These are phyloP conservation scores for Aureobasidium sp. DNA, from an alignment of 2,329 filamentous ascomycete genomes.

Conservation along the genomic window DNA sequence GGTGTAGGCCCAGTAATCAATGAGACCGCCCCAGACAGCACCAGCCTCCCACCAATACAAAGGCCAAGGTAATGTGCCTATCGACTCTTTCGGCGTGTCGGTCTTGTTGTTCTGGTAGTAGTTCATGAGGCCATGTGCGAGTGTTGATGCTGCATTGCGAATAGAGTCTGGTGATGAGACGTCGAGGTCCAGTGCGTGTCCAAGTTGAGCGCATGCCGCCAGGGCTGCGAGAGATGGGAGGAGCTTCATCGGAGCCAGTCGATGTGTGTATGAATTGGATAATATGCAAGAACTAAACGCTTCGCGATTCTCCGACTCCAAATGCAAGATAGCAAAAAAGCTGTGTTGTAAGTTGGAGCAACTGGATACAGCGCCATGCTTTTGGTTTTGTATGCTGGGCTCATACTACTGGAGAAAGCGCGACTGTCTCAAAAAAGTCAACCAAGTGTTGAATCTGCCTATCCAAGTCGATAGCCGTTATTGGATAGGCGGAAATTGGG, in stretches of 20 bases:
- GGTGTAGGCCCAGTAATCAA: slow-evolving; percentile 40
- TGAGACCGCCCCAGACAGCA: slow-evolving; percentile 21
- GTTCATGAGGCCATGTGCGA: slow-evolving; percentile 26
- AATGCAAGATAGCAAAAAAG: background rate
- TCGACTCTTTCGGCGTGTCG: slow-evolving; percentile 19
- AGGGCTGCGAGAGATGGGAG: slow-evolving; percentile 2
- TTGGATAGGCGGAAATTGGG: slow-evolving; percentile 5
- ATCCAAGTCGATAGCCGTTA: slow-evolving; percentile 1
- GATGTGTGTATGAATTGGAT: background rate
- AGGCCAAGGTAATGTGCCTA: slow-evolving; percentile 35
- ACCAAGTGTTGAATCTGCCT: background rate
- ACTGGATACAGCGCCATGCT: background rate
- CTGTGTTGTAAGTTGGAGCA: background rate
- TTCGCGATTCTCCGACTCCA: background rate
- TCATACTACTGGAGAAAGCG: background rate
- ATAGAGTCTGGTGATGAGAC: slow-evolving; percentile 22
- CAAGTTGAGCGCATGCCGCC: slow-evolving; percentile 11
- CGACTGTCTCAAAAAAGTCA: background rate
- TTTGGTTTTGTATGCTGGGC: background rate
- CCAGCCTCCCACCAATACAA: slow-evolving; percentile 42
- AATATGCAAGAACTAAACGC: background rate
- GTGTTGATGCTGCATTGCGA: slow-evolving; percentile 21
- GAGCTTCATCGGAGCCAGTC: background rate
- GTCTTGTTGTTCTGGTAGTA: slow-evolving; percentile 28
- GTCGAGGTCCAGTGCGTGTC: slow-evolving; percentile 8